phyloP scores from a whole-genome alignment of 805 yeast genomes.

The Nakazawaea anatomiae region DNA sequence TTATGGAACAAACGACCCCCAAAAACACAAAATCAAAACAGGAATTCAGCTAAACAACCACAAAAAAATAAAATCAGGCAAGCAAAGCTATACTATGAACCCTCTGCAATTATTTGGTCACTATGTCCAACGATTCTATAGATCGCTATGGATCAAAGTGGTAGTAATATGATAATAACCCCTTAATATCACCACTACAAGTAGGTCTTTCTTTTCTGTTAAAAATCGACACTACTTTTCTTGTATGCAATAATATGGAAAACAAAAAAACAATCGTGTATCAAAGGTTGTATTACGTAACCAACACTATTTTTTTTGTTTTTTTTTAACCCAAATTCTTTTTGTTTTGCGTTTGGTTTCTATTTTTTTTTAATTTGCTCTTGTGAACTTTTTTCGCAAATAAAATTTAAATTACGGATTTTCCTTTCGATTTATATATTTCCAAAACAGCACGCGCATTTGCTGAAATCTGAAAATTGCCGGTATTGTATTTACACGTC shows the following conservation, averaged over 20 bases:
- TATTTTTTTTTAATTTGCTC: background rate
- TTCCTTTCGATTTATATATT: constrained; percentile 5
- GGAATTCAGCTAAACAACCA: no score
- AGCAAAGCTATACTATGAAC: no score
- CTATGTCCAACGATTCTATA: no score
- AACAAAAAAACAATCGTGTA: background rate
- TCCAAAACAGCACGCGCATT: background rate
- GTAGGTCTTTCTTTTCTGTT: background rate
- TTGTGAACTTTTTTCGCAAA: background rate
- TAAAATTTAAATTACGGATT: background rate
- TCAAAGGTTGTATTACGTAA: background rate
- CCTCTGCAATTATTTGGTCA: no score
- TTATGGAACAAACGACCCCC: background rate
- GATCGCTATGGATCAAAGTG: no score
- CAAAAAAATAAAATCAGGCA: no score
- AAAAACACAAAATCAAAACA: background rate
- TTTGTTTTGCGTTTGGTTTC: background rate
- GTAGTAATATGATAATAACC: no score
- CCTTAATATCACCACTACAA: background rate
- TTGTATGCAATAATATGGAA: no score
- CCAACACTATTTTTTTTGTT: background rate
- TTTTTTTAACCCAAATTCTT: no score
- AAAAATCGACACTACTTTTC: background rate
- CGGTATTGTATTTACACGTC: constrained; percentile 1
- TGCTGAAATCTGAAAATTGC: background rate